phyloP scores from a whole-genome alignment of 768 basidiomycete genomes.

The Sarcomyxa edulis region DNA sequence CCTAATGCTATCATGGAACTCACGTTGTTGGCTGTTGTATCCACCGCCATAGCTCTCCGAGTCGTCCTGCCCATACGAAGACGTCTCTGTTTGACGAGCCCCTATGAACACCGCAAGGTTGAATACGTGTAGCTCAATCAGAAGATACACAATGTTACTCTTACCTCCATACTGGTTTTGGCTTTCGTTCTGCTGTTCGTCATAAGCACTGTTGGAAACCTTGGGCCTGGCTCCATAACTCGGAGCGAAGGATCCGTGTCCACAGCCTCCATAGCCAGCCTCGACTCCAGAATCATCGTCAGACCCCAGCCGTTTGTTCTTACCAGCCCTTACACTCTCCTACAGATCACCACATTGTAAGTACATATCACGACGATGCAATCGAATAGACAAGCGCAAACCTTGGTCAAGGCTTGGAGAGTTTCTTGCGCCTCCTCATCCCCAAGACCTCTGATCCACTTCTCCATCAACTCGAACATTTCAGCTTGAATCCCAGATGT shows the following conservation, averaged over 20 bases:
- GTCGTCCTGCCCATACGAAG: too few species aligned
- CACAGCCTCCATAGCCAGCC: slow-evolving; percentile 32
- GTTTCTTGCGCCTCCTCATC: slow-evolving; percentile 37
- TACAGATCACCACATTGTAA: slow-evolving; percentile 17
- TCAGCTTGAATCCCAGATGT: slow-evolving; percentile 48
- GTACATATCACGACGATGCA: background rate
- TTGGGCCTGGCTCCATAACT: too few species aligned
- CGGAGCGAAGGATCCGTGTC: too few species aligned
- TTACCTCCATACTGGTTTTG: too few species aligned
- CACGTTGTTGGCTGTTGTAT: slow-evolving; percentile 5
- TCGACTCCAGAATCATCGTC: slow-evolving; percentile 34
- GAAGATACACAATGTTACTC: too few species aligned
- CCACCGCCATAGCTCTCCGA: slow-evolving; percentile 22
- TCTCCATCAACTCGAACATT: slow-evolving; percentile 54
- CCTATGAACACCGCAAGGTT: too few species aligned
- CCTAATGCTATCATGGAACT: too few species aligned
- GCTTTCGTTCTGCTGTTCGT: too few species aligned
- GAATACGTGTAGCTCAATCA: too few species aligned
- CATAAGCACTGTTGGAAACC: too few species aligned
- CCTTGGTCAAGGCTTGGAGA: slow-evolving; percentile 50
- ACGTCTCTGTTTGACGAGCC: too few species aligned
- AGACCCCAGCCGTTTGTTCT: slow-evolving; percentile 51
- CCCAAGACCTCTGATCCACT: slow-evolving; percentile 46
- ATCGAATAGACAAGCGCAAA: slow-evolving; percentile 10
- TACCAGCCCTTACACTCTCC: slow-evolving; percentile 50